Evolutionary conservation across 2,329 filamentous ascomycete genomes (phyloP).

Genomic region (Exophiala sideris): DNA sequence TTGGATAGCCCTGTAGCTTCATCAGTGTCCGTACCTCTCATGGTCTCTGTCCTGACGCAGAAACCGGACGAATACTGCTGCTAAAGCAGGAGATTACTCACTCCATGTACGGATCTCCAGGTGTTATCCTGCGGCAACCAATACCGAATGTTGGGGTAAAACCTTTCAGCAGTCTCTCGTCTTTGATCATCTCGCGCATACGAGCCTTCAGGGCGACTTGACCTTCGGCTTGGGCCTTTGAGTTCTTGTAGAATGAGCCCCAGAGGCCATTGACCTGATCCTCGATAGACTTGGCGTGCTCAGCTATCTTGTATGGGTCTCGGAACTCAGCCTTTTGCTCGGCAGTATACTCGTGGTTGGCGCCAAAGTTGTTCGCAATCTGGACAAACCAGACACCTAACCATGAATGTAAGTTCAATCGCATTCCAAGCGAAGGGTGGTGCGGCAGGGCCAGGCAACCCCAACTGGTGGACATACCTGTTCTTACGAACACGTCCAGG

Average conservation of each 20-base stretch:
- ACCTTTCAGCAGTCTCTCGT: constrained; percentile 47
- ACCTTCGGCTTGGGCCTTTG: constrained; percentile 39
- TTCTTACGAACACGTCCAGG: constrained; percentile 47
- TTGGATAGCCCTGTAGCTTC: constrained; percentile 40
- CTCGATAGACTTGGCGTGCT: constrained; percentile 47
- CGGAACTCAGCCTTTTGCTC: constrained; percentile 41
- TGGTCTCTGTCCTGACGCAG: neutral
- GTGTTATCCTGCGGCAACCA: constrained; percentile 47
- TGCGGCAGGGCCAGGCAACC: neutral
- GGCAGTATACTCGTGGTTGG: constrained; percentile 43
- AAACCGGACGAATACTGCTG: neutral
- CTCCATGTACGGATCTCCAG: constrained; percentile 51
- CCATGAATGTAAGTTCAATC: neutral
- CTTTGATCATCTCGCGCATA: constrained; percentile 52
- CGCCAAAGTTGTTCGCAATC: constrained; percentile 46
- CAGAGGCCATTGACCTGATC: constrained; percentile 48
- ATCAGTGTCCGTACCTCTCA: neutral
- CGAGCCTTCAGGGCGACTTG: constrained; percentile 40
- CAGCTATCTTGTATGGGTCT: constrained; percentile 41
- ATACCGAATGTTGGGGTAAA: constrained; percentile 47
- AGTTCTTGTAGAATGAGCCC: constrained; percentile 45
- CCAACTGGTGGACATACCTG: constrained; percentile 28
- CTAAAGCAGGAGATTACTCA: neutral
- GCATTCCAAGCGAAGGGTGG: neutral
- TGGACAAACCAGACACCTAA: constrained; percentile 36